These are phyloP conservation scores for Nitzschia sp. DNA, from an alignment of 108 stramenopile species.

Conservation along the genomic window DNA sequence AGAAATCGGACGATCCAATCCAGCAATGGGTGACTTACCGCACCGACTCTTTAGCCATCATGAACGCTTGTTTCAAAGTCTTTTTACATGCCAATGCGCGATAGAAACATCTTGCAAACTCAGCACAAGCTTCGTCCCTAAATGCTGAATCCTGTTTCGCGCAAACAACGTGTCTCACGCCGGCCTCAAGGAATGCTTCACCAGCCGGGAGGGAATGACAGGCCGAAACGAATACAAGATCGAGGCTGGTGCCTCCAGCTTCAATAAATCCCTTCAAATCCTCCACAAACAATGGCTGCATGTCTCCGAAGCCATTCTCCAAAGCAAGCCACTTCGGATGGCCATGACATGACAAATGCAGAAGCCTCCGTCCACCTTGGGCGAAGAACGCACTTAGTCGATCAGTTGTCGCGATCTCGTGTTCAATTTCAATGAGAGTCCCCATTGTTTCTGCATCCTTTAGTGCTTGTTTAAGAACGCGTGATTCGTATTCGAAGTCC, in stretches of 20 bases:
- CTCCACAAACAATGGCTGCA: conserved; percentile 37
- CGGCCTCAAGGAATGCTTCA: conserved; percentile 70
- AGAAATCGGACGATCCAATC: conserved; percentile 32
- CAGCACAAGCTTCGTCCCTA: conserved; percentile 56
- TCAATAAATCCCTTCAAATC: conserved; percentile 34
- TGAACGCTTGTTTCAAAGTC: conserved; percentile 64
- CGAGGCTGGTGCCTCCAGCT: conserved; percentile 15
- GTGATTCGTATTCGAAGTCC: conserved; percentile 15
- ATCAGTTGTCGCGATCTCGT: conserved; percentile 55
- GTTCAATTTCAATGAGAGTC: conserved; percentile 26
- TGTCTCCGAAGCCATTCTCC: conserved; percentile 53
- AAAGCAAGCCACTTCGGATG: conserved; percentile 48
- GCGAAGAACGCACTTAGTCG: conserved; percentile 40
- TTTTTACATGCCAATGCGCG: conserved; percentile 50
- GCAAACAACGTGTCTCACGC: conserved; percentile 81
- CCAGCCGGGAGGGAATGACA: conserved; percentile 64
- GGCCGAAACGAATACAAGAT: conserved; percentile 84
- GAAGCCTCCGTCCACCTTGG: conserved; percentile 8
- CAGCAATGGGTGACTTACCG: conserved; percentile 32
- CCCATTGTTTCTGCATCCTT: conserved; percentile 18
- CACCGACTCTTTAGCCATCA: conserved; percentile 56
- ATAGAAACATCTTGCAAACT: conserved; percentile 63
- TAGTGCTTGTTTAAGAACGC: neutral
- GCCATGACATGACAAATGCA: conserved; percentile 63
- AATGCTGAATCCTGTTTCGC: conserved; percentile 55